Evolutionary conservation across 257 asterid species (phyloP).

Genomic region (Rubia yunnanensis): DNA sequence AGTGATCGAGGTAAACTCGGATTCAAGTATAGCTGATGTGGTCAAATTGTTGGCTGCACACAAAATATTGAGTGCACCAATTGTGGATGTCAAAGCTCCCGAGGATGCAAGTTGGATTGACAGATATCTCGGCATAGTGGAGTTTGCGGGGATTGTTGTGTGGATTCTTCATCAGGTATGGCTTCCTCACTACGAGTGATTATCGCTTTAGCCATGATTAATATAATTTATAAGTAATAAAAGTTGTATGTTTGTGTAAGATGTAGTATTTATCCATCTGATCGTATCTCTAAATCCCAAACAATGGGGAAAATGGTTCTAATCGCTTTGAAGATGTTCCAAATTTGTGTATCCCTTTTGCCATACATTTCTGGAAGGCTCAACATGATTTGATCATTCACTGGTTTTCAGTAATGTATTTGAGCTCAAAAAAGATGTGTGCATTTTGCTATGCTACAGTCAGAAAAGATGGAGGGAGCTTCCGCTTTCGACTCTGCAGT

Average conservation of each 20-base stretch:
- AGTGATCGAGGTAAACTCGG: constrained; percentile 84
- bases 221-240: too few relatives aligned
- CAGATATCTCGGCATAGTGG: constrained; percentile 84
- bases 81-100: constrained; percentile 81
- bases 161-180: constrained; percentile 93
- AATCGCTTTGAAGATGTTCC: neutral
- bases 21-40: constrained; percentile 76
- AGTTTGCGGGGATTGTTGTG: constrained; percentile 96
- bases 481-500: neutral
- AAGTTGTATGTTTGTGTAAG: neutral
- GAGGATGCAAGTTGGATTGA: constrained; percentile 98
- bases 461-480: constrained; percentile 72
- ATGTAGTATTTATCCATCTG: neutral
- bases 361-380: neutral
- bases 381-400: neutral
- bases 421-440: neutral
- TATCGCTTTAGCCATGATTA: neutral
- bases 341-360: neutral
- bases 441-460: constrained; percentile 30
- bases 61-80: constrained; percentile 78
- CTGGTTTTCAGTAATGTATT: neutral
- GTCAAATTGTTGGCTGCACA: constrained; percentile 68
- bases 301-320: neutral
- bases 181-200: neutral
- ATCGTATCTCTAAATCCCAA: neutral